Evolutionary conservation across 345 rosid genomes (phyloP), one percentile per base, ranked within the genome.

Genomic region (Bruguiera gymnorhiza): DNA sequence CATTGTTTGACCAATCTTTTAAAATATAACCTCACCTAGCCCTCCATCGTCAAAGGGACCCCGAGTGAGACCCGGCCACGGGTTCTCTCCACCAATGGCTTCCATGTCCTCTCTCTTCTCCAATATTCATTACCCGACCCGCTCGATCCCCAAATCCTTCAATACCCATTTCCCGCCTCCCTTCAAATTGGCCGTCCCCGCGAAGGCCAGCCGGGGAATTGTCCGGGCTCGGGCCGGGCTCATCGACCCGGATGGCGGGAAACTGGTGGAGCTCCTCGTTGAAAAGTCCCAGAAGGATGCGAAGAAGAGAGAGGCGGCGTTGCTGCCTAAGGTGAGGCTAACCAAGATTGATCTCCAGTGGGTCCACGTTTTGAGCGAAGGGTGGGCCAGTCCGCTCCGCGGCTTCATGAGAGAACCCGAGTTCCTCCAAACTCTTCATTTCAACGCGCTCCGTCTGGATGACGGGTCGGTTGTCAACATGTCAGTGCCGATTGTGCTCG

Each of bases 341-440:
- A 77, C 91, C 24, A 53, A 69, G 82, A 90, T 95, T 67, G 99
- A 95, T 69, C 19, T 79, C 31, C 86, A 95, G 74, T 92, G 99
- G 99, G 88, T 90, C 74, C 97, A 95, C 81, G 99, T 95, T n/a
- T 73, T 95, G 71, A 87, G 97, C 84, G 97, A 95, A 81, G 99
- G 97, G 26, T 95, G 99, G 99, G 97, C 97, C 53, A 95, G 99
- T 59, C 99, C 99, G 6, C 89, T 92, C 65, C 76, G 80, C 4
- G 99, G 99, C 18, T 95, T 92, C 94, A 95, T 95, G 99, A 87
- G 89, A 80, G 92, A 92, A 84, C 83, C 97, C 90, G 94, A 95
- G 99, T 92, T 95, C 99, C 99, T 95, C 97, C 99, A 95, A 95
- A 90, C 99, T 75, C 99, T 95, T 92, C 97, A 92, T 90, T 95